These are phyloP conservation scores for Leonotis leonurus DNA, from an alignment of 257 asterid genomes.

Conservation along the genomic window DNA sequence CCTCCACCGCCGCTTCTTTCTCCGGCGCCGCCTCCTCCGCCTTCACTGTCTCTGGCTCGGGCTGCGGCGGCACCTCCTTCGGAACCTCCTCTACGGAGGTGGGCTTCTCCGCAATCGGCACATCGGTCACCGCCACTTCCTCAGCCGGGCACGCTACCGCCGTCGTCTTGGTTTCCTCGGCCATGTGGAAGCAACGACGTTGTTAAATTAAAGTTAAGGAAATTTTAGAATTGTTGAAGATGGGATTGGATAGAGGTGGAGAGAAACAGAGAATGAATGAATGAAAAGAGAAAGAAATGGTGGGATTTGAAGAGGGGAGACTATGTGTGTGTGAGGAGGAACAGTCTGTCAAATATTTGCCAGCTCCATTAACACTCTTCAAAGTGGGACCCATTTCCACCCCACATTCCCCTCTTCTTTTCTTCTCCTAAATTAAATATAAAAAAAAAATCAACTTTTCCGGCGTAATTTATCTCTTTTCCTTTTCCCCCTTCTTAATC, in stretches of 20 bases:
- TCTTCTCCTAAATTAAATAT: slow-evolving; percentile 16
- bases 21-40: slow-evolving; percentile 22
- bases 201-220: too few relatives aligned
- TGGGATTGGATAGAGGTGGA: background rate
- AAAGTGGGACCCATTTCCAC: slow-evolving; percentile 31
- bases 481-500: too few relatives aligned
- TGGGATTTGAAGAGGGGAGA: slow-evolving; percentile 24
- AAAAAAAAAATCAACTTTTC: too few relatives aligned
- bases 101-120: slow-evolving; percentile 43
- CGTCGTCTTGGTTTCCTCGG: slow-evolving; percentile 62
- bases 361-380: slow-evolving; percentile 46
- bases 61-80: slow-evolving; percentile 37
- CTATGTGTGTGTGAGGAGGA: slow-evolving; percentile 22
- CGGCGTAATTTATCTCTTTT: too few relatives aligned
- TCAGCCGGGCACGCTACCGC: slow-evolving; percentile 34
- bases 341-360: slow-evolving; percentile 47
- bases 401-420: slow-evolving; percentile 16
- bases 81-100: slow-evolving; percentile 10
- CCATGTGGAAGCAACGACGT: slow-evolving; percentile 37
- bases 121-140: slow-evolving; percentile 47
- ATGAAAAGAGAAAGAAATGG: background rate
- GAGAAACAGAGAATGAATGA: background rate
- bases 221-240: background rate
- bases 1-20: slow-evolving; percentile 23
- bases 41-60: slow-evolving; percentile 31